These are phyloP conservation scores for Trichoderma sp. DNA, from an alignment of 2,329 filamentous ascomycete species.

Conservation along the genomic window DNA sequence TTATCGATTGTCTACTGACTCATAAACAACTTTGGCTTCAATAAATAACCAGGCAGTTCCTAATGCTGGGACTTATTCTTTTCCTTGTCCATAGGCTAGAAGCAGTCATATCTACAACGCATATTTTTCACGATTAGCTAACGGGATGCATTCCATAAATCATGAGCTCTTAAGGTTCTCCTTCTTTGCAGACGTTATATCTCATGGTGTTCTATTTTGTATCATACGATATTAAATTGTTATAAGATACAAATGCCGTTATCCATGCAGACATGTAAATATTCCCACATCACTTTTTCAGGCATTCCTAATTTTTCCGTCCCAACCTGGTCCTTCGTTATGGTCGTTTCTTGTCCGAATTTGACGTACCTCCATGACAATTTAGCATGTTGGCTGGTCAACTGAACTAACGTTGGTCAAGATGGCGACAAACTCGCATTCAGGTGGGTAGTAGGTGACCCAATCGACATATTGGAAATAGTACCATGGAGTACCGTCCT, in stretches of 20 bases:
- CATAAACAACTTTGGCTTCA: no score
- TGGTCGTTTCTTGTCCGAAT: neutral
- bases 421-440: conserved; percentile 14
- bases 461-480: conserved; percentile 20
- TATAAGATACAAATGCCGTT: neutral
- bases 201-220: neutral
- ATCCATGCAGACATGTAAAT: neutral
- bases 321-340: neutral
- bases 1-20: no score
- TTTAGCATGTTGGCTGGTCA: conserved; percentile 9
- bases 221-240: neutral
- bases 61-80: neutral
- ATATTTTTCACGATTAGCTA: neutral
- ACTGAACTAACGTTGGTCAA: neutral
- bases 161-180: neutral
- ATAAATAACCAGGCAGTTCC: no score
- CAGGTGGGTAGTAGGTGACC: neutral
- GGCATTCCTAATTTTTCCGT: neutral
- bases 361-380: neutral
- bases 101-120: neutral
- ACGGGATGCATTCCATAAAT: neutral
- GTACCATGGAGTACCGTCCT: conserved; percentile 15
- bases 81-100: neutral
- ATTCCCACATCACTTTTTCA: neutral
- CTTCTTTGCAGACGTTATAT: neutral